Evolutionary conservation across 768 basidiomycete species (phyloP).

Genomic region (Pulveroboletus sp.): DNA sequence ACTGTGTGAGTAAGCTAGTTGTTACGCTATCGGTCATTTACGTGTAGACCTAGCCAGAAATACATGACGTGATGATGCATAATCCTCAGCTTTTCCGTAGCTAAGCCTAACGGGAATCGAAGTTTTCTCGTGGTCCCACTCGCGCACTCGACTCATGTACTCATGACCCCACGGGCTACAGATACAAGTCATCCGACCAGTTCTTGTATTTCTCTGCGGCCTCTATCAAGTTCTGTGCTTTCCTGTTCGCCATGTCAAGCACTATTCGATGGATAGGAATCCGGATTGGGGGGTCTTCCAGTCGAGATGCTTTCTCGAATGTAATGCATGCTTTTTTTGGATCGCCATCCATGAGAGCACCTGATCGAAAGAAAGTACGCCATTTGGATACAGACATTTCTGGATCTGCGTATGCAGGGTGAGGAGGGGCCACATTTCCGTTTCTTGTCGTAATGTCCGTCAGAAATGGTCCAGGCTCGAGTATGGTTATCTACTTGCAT

Average conservation of each 20-base stretch:
- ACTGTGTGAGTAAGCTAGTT: too few relatives aligned
- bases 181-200: too few relatives aligned
- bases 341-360: constrained; percentile 5
- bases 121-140: too few relatives aligned
- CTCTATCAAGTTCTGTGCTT: too few relatives aligned
- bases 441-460: background rate
- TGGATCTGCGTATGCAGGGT: constrained; percentile 17
- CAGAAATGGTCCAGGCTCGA: constrained; percentile 18
- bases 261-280: constrained; percentile 14
- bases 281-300: constrained; percentile 21
- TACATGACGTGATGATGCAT: too few relatives aligned
- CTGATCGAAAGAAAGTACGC: background rate
- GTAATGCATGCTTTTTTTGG: constrained; percentile 17
- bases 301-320: constrained; percentile 14
- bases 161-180: too few relatives aligned
- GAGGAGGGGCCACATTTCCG: background rate
- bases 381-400: constrained; percentile 6
- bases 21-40: too few relatives aligned
- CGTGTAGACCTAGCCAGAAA: too few relatives aligned
- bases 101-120: too few relatives aligned
- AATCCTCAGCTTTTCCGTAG: too few relatives aligned
- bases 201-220: too few relatives aligned
- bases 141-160: too few relatives aligned
- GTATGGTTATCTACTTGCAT: constrained; percentile 12
- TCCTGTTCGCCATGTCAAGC: background rate